Base-by-base conservation (phyloP, 495 filamentous ascomycete species). In the Paragyromitra xinjiangensis region DNA sequence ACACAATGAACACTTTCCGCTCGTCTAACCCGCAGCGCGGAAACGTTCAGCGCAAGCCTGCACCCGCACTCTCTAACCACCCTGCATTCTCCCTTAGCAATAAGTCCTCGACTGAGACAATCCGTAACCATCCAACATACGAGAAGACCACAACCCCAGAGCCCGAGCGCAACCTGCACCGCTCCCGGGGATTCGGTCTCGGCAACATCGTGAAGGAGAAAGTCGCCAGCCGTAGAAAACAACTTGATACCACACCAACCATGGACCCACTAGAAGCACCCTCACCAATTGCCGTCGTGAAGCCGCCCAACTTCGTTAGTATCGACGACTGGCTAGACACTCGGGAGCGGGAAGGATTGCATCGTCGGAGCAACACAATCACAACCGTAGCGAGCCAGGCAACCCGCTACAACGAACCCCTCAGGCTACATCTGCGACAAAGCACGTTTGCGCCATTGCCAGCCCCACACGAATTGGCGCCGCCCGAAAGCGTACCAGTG, bases 251-350 rank as follows among this genome's bases (percentile, higher is more conserved):
- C 5, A 29, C 48, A 37, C 50, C 64, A 9, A 22, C 51, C 16
- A 53, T 77, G n/a, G 74, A 73, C 29, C 74, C 73, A 12, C 19
- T 77, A 6, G 63, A 71, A 39, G 59, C 78, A 39, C 51, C 78
- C 19, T 68, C 68, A 8, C 73, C 72, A 16, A 45, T 81, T 5
- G 64, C 77, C 8, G 73, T 61, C 11, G 71, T 77, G 9, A 81
- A 77, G 19, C 80, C 80, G 22, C 64, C 79, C 1, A 80, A 80
- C 51, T 78, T 81, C 29, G 65, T 79, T 22, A 81, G 79, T 3
- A 82, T 82, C n/a, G 80, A 82, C 34, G 80, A 81, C 62, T 82
- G 80, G 80, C 55, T 82, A 12, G 75, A 78, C 12, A 70, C 62
- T 16, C 65, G 80, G 29, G 80, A 82, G 56, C 75, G 80, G 8